Base-by-base conservation (phyloP, 2,329 filamentous ascomycete genomes). In the Diaporthe vaccinii region DNA sequence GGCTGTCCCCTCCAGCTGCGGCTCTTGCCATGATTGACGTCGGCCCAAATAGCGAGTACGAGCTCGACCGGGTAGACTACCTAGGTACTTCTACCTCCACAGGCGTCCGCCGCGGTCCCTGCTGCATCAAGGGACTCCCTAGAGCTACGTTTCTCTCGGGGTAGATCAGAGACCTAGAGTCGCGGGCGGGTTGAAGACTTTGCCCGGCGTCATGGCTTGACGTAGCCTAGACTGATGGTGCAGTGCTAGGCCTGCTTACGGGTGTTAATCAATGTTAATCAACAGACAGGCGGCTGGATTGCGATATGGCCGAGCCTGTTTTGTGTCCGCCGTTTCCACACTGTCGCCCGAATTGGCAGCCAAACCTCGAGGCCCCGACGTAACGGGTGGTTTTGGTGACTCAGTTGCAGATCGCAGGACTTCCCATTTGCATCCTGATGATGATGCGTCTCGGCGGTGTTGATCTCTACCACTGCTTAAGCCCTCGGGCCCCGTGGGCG, bases 191-290 rank as follows among this genome's bases (percentile, higher is more conserved):
- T 55, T 69, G 34, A 69, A 69, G 15, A 69, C 65, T 53, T 22
- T 69, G 65, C 34, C 65, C 34, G 65, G 46, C 65, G 46, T 28
- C 49, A 69, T 55, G 25, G 65, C 65, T 49, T 69, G 65, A 69
- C 65, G 49, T 69, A 69, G 49, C 49, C 31, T 31, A 53, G 49
- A 39, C 17, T 3, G 7, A 7, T 9, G 22, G 22, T 25, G 61
- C 61, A 49, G 41, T 67, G 44, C 44, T 25, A 51, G 44, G 46
- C 46, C 46, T 39, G 31, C 20, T 3, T n/a, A 14, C n/a, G 14
- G 31, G 31, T 17, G 46, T 36, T 53, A 36, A 55, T 55, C 62
- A 53, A 68, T 49, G n/a, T n/a, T n/a, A n/a, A n/a, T n/a, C n/a
- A n/a, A n/a, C n/a, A 68, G 31, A 68, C 7, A 68, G 31, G 55